phyloP scores from a whole-genome alignment of 2,329 filamentous ascomycete genomes.

The Paecilomyces formosus region DNA sequence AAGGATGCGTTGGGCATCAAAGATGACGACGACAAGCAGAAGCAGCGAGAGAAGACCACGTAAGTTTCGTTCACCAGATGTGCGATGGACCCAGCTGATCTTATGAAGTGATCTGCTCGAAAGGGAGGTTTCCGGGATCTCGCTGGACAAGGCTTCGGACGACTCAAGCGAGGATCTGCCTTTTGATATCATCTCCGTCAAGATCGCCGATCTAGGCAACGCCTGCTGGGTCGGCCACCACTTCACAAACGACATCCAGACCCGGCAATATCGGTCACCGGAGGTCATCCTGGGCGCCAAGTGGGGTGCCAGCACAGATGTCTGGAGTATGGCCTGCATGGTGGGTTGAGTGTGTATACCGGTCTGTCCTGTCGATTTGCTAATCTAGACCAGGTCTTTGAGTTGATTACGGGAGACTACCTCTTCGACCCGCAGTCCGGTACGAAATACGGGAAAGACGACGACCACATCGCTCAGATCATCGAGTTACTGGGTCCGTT shows the following conservation, averaged over 20 bases:
- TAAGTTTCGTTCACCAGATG: constrained; percentile 44
- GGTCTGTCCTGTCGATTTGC: neutral
- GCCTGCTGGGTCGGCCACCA: constrained; percentile 98
- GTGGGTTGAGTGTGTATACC: constrained; percentile 46
- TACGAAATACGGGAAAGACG: constrained; percentile 98
- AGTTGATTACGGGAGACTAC: constrained; percentile 96
- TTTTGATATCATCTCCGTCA: constrained; percentile 85
- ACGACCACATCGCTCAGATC: constrained; percentile 98
- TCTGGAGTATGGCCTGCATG: constrained; percentile 99
- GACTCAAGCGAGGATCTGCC: constrained; percentile 20
- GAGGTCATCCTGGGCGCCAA: constrained; percentile 95
- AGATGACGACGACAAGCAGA: constrained; percentile 59
- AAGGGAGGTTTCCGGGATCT: constrained; percentile 90
- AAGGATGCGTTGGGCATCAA: constrained; percentile 45
- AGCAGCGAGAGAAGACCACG: constrained; percentile 88
- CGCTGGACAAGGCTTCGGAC: constrained; percentile 63
- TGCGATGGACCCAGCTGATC: neutral
- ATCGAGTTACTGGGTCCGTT: constrained; percentile 94
- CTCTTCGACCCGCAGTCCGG: constrained; percentile 97
- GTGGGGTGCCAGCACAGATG: constrained; percentile 98
- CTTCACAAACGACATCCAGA: constrained; percentile 99
- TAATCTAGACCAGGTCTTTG: constrained; percentile 63
- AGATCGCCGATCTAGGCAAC: constrained; percentile 96
- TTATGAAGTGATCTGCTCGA: constrained; percentile 71
- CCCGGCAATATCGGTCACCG: constrained; percentile 90